Base-by-base conservation (phyloP, 768 basidiomycete genomes). In the Suillus ampliporus region DNA sequence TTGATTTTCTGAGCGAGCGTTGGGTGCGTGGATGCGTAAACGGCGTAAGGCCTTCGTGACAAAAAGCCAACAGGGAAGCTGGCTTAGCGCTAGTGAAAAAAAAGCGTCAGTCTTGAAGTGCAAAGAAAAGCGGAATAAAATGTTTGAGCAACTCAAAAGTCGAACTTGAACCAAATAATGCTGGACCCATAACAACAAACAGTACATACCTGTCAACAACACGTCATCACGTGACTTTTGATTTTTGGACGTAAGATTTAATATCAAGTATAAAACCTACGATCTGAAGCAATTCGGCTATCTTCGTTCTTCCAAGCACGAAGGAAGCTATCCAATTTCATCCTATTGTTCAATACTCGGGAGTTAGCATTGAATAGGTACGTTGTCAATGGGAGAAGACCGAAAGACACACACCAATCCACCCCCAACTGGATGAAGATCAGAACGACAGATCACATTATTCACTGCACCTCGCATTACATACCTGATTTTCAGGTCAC, bases 21-120 rank as follows among this genome's bases (percentile, higher is more conserved):
- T 61, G 50, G 59, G n/a, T 68, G 68, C 67, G 72, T 73, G 67
- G 19, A 64, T 63, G 68, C 71, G 74, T 76, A 40, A 74, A 66
- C 68, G 74, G 74, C 76, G 76, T 74, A 69, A 76, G 76, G 75
- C 73, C 76, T 76, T 79, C 75, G 75, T 72, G 67, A 69, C 73
- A 61, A 63, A 47, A 71, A 65, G 72, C 72, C 72, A 71, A 72
- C 73, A 73, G 70, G 66, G 61, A 75, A 68, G 64, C 51, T 71
- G 68, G 74, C 77, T 69, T 74, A 65, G 61, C 60, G 64, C 63
- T 64, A 60, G 35, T 23, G 52, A 28, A 47, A n/a, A 41, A 56
- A 53, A 64, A 62, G 67, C 67, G 66, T 63, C 54, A 59, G 65
- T 68, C 63, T 71, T 57, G 63, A 66, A 69, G 65, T 54, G 56